Base-by-base conservation (phyloP, 495 filamentous ascomycete genomes). In the Lindgomyces ingoldianus region DNA sequence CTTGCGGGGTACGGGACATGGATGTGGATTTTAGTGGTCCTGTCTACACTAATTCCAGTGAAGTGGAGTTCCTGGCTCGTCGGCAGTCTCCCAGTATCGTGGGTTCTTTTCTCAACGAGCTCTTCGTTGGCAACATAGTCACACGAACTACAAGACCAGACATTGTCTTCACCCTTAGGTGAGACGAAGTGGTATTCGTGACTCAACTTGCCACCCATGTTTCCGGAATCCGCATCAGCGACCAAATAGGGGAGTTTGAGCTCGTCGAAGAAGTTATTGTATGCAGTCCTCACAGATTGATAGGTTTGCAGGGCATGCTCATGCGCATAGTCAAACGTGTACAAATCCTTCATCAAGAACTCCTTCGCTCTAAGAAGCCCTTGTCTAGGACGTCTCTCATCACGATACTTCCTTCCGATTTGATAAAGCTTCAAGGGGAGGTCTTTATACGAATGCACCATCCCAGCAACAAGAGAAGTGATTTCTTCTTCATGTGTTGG, bases 401-500 rank as follows among this genome's bases (percentile, higher is more conserved):
- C 93, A 50, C 94, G 85, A 70, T 96, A 98, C 76, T 98, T 98
- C 44, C 93, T 84, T 4, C 89, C 85, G 54, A 96, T 93, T 73
- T 98, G 94, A 72, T 98, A 98, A 1, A 98, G 81, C 26, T 91
- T 83, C 11, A 98, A 70, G 6, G 94, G 94, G 2, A 98, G 81
- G 22, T 90, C 86, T 71, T 91, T 91, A 73, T 96, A 92, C 2
- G 91, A 96, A 50, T 87, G 85, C n/a, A 91, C 80, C 22, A 87
- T 81, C 49, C 80, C 83, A 1, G 84, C 84, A 1, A 95, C 89
- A 12, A 98, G 80, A 0, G 83, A 74, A 0, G 94, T 98, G 58
- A 98, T 92, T 72, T 98, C 94, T 73, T 98, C 94, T 70, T 98
- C 94, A 66, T 98, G 95, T 0, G 94, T 98, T 1, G 94, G 94